Base-by-base conservation (phyloP, 208 protist species). In the Borovskyia barvae region DNA sequence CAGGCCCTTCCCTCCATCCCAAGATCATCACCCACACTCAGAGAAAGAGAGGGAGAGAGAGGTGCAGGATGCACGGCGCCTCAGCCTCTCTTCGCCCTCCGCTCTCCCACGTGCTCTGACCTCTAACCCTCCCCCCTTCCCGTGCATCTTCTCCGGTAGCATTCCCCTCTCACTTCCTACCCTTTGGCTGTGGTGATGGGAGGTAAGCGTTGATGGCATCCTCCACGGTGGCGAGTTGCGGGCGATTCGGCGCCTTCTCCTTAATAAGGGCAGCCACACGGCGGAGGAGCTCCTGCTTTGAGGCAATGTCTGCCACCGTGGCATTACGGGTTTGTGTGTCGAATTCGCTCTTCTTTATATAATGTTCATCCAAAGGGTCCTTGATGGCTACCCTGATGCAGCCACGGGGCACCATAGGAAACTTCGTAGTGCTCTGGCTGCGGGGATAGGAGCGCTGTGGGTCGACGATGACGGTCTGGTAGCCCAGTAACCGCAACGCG, bases 301-400 rank as follows among this genome's bases (percentile, higher is more conserved):
- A 84, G 19, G 63, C 63, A 35, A 95, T 84, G 20, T 65, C 80
- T 9, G 49, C 40, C 59, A 93, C 77, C 8, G 80, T 63, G 24
- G 78, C 53, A 33, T 52, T 72, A 19, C 90, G 82, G 29, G 67
- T 87, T 49, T 92, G 78, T n/a, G 65, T 78, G 69, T 95, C 90
- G 48, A 91, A 95, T 32, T 93, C 86, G 54, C 81, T 91, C 69
- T 92, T 93, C 46, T 87, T 84, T 50, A 93, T 83, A 72, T 92
- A 90, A 59, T 95, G 86, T 58, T 74, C 65, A 36, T 85, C 67
- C n/a, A 63, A 25, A 0, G 90, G 84, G 7, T 59, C 61, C 65
- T 93, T 95, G 56, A 95, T 78, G 22, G 73, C 67, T 20, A 93
- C 84, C 70, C 77, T 81, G 5, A 95, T 55, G 56, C 80, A 81